phyloP scores from a whole-genome alignment of 371 early-diverging fungal genomes.

The Mortierella sp. region DNA sequence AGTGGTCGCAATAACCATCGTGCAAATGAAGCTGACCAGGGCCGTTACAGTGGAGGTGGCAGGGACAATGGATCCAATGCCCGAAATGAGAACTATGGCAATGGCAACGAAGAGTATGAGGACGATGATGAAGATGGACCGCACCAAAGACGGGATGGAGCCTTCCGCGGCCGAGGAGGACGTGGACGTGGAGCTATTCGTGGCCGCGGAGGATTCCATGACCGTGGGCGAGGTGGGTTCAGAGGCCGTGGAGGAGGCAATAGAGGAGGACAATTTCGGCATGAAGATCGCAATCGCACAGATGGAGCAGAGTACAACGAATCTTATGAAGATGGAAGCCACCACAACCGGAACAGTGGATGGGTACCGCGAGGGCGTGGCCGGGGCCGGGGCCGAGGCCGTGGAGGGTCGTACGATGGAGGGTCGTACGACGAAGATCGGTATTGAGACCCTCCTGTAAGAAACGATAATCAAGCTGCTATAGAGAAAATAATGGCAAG shows the following conservation, averaged over 20 bases:
- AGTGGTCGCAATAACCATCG: constrained; percentile 4
- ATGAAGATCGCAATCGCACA: constrained; percentile 7
- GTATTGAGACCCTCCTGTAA: not conserved
- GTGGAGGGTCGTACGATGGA: constrained; percentile 10
- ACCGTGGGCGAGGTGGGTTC: constrained; percentile 15
- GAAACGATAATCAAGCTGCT: not conserved
- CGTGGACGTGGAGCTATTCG: not conserved
- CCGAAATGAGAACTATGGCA: constrained; percentile 2
- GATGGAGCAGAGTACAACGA: constrained; percentile 4
- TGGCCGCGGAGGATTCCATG: constrained; percentile 16
- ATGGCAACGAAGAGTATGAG: constrained; percentile 10
- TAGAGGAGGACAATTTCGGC: constrained; percentile 2
- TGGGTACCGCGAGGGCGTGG: constrained; percentile 24
- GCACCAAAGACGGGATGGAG: constrained; percentile 17
- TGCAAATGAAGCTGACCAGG: not conserved
- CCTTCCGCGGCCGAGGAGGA: constrained; percentile 18
- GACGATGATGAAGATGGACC: constrained; percentile 8
- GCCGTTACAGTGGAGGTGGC: not conserved
- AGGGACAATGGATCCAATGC: not conserved
- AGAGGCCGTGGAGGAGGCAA: constrained; percentile 12
- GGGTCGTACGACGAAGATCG: constrained; percentile 1
- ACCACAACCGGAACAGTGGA: constrained; percentile 6
- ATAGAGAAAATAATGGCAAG: too few species aligned
- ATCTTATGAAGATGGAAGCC: not conserved
- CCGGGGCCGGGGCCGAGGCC: constrained; percentile 17